phyloP scores from a whole-genome alignment of 495 filamentous ascomycete genomes.

The Daldinia vernicosa region DNA sequence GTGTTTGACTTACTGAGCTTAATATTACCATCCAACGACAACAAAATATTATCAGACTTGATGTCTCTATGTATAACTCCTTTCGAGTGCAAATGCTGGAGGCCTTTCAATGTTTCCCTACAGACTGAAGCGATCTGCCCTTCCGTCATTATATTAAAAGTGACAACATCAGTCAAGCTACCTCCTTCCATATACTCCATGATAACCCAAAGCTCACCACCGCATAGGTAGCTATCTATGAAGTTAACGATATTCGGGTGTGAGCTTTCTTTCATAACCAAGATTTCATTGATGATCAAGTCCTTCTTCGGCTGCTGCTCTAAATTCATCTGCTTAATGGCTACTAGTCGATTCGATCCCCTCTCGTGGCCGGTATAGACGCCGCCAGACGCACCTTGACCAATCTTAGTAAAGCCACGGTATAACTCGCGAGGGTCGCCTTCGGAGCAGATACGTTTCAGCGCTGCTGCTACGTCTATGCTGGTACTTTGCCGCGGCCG shows the following conservation, averaged over 20 bases:
- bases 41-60: constrained; percentile 96
- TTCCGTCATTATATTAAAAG: constrained; percentile 98
- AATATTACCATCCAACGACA: constrained; percentile 95
- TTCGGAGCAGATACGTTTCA: constrained; percentile 88
- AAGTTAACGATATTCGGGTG: constrained; percentile 99
- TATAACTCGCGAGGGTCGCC: constrained; percentile 90
- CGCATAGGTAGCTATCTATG: constrained; percentile 91
- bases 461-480: constrained; percentile 81
- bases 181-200: constrained; percentile 99
- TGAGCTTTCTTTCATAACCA: constrained; percentile 99
- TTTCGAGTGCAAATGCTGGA: constrained; percentile 97
- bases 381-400: constrained; percentile 95
- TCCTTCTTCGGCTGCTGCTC: constrained; percentile 99
- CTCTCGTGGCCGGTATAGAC: constrained; percentile 92
- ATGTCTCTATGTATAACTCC: constrained; percentile 98
- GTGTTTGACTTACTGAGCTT: constrained; percentile 82
- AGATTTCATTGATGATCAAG: constrained; percentile 97
- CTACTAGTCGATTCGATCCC: constrained; percentile 84
- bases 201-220: constrained; percentile 94
- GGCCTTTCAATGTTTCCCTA: constrained; percentile 87
- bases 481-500: constrained; percentile 73
- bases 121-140: constrained; percentile 96
- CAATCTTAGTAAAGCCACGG: constrained; percentile 90
- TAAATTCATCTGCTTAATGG: constrained; percentile 99
- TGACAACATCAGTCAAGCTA: constrained; percentile 96